These are phyloP conservation scores for Fagus crenata DNA, from an alignment of 306 rosid genomes.

Conservation along the genomic window DNA sequence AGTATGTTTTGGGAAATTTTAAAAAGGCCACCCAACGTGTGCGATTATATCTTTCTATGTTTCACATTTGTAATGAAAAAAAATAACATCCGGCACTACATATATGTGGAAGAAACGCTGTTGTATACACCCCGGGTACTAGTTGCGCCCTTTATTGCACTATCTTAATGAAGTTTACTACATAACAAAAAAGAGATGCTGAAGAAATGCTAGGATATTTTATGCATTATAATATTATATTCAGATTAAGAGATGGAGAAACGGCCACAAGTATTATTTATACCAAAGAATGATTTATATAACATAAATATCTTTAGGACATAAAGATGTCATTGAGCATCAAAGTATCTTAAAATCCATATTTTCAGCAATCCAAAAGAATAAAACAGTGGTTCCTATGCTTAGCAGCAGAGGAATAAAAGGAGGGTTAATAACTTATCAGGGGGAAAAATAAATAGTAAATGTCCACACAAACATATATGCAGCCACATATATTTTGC, in stretches of 20 bases:
- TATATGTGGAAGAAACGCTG: too few species aligned
- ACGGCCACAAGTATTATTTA: background rate
- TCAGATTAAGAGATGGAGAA: background rate
- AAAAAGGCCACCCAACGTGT: background rate
- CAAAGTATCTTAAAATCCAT: background rate
- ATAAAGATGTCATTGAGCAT: background rate
- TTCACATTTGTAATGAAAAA: background rate
- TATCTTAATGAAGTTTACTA: too few species aligned
- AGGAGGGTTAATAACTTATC: background rate
- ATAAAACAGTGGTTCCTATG: background rate
- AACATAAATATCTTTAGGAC: background rate
- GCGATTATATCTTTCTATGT: background rate
- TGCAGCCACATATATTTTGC: background rate
- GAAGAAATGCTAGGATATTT: background rate
- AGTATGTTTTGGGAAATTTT: background rate
- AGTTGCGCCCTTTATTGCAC: too few species aligned
- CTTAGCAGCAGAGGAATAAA: background rate
- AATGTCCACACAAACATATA: too few species aligned
- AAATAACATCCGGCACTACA: too few species aligned
- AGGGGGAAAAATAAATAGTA: too few species aligned
- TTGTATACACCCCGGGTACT: too few species aligned
- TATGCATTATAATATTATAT: background rate
- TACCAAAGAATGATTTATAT: background rate
- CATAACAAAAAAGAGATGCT: background rate
- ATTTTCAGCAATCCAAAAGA: background rate